A percentile compares a stretch with the other conserved stretches of the same genome.
These are phyloP conservation scores for Singerocomus inundabilis DNA, from an alignment of 1,284 basidiomycete genomes.

Conservation along the genomic window DNA sequence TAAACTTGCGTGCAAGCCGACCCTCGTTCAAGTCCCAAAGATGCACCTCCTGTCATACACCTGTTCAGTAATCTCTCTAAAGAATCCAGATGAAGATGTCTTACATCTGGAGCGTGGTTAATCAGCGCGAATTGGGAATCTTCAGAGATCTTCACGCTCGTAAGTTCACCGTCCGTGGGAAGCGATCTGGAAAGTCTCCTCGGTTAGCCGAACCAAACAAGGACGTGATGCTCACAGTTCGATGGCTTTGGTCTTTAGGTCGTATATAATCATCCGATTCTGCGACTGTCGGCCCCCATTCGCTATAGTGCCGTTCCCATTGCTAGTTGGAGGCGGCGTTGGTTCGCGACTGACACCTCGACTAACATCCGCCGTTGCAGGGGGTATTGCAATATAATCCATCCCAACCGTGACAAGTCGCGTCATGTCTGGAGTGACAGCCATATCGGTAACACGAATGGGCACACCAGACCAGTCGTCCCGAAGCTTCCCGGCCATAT, in stretches of 20 bases:
- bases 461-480: conserved; percentile 72
- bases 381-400: conserved; percentile 39
- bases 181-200: conserved; percentile 49
- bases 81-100: conserved; percentile 31
- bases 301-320: conserved; percentile 37
- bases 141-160: conserved; percentile 83
- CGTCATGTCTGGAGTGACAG: conserved; percentile 82
- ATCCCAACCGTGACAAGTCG: conserved; percentile 84
- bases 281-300: conserved; percentile 44
- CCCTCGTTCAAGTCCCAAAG: conserved; percentile 78
- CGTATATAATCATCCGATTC: conserved; percentile 74
- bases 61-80: conserved; percentile 9
- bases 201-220: conserved; percentile 13
- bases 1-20: conserved; percentile 74
- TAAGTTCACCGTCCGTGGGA: conserved; percentile 74
- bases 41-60: conserved; percentile 71
- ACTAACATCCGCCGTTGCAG: conserved; percentile 32
- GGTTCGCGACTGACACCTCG: conserved; percentile 36
- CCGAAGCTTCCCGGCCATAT: conserved; percentile 67
- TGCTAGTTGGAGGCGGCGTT: conserved; percentile 36
- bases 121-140: conserved; percentile 88
- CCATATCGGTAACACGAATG: conserved; percentile 87
- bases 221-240: conserved; percentile 52
- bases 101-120: conserved; percentile 83
- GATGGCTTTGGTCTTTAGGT: conserved; percentile 61